Base-by-base conservation (phyloP, 179 eudicot genomes). In the Beta lomatogona region DNA sequence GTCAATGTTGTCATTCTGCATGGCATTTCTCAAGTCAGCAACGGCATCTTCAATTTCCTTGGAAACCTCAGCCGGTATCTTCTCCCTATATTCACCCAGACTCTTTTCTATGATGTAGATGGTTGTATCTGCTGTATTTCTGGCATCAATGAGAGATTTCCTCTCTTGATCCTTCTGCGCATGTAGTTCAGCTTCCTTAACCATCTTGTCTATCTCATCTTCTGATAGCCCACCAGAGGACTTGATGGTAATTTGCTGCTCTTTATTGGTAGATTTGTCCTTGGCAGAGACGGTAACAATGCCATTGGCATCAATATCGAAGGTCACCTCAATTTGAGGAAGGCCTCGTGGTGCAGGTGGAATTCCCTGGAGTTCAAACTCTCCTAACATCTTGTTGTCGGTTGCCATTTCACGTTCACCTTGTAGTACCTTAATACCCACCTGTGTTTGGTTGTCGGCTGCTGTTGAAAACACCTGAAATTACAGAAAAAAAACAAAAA, bases 381-480 rank as follows among this genome's bases (percentile, higher is more conserved):
- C 98, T 2, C 98, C 98, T 0, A 94, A 83, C 50, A 88, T 63
- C 82, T 94, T 94, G 91, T 94, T 94, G 88, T 94, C 95, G 0
- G 93, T 19, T 11, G 98, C 98, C 95, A 94, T 93, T 80, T 94
- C 98, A 76, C 98, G 95, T 71, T 94, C 98, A 21, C 98, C 98
- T 85, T 94, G 98, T 7, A 94, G 59, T 1, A 94, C 98, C 82
- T 91, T 91, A 64, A 94, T 91, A 4, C 98, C 98, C 18, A 94
- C 98, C 64, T 94, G 98, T 71, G 93, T 91, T 81, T 92, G 98
- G 86, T 93, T 93, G 85, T 94, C 98, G 16, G 97, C 95, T 4
- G 98, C 98, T 9, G 98, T 94, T 13, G 98, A 94, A 81, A 94
- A 94, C 53, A 90, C 92, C 98, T 94, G 87, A 36, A 82, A 14